These are phyloP conservation scores for Vigna mungo DNA, from an alignment of 306 rosid genomes.

Conservation along the genomic window DNA sequence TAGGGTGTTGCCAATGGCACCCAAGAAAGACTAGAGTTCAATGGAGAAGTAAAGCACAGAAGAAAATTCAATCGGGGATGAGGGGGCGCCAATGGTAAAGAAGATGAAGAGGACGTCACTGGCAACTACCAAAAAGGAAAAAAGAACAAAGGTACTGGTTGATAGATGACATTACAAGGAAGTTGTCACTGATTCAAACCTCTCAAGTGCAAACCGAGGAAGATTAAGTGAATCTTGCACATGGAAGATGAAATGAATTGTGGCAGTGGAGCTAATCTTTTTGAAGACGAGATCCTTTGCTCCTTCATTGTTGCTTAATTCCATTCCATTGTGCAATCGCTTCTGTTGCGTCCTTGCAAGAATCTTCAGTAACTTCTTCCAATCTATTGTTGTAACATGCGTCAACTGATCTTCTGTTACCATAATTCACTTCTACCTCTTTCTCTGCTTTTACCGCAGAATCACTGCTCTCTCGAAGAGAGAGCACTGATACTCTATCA, in stretches of 20 bases:
- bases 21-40: not conserved
- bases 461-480: not conserved
- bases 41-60: not conserved
- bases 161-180: not conserved
- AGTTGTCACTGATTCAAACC: not conserved
- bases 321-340: not conserved
- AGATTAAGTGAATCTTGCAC: not conserved
- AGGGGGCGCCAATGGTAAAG: not conserved
- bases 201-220: not conserved
- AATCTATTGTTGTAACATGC: not conserved
- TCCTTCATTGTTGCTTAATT: not conserved
- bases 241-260: too few relatives aligned
- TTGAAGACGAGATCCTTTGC: not conserved
- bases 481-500: not conserved
- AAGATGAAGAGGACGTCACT: not conserved
- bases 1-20: not conserved
- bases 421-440: not conserved
- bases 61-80: not conserved
- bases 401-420: not conserved
- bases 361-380: not conserved
- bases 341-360: not conserved
- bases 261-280: not conserved
- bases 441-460: not conserved
- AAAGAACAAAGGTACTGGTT: not conserved
- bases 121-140: not conserved